Evolutionary conservation across 2,329 filamentous ascomycete genomes (phyloP).

Genomic region (Pezicula rhizophila): DNA sequence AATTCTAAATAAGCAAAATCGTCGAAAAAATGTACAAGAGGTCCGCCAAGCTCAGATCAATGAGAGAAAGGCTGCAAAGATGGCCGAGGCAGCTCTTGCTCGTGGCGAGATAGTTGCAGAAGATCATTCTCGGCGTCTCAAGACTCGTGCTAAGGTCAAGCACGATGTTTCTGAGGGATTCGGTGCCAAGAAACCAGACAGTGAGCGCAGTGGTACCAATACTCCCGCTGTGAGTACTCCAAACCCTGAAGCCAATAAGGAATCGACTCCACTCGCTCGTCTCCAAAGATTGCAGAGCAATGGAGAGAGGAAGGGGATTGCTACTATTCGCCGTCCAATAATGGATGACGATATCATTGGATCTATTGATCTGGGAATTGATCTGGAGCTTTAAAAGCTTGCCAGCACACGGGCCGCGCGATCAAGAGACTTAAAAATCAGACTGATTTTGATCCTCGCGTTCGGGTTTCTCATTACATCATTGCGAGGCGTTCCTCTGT

Average conservation of each 20-base stretch:
- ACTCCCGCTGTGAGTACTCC: slow-evolving; percentile 42
- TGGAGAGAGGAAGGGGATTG: slow-evolving; percentile 49
- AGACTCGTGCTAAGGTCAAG: slow-evolving; percentile 62
- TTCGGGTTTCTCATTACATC: background rate
- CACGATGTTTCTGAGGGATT: slow-evolving; percentile 52
- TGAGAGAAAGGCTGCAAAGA: slow-evolving; percentile 61
- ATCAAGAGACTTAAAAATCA: background rate
- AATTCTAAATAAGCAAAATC: slow-evolving; percentile 77
- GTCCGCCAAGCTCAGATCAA: slow-evolving; percentile 86
- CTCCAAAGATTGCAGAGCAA: slow-evolving; percentile 43
- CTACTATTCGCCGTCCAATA: slow-evolving; percentile 69
- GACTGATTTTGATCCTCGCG: background rate
- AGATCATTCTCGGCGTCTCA: slow-evolving; percentile 55
- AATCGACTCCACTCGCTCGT: slow-evolving; percentile 41
- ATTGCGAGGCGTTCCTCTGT: background rate
- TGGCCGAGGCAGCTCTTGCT: slow-evolving; percentile 54
- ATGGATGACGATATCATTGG: slow-evolving; percentile 93
- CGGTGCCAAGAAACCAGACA: slow-evolving; percentile 40
- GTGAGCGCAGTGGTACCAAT: slow-evolving; percentile 42
- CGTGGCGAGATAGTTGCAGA: slow-evolving; percentile 56
- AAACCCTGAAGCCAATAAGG: slow-evolving; percentile 37
- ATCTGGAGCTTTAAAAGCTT: slow-evolving; percentile 55
- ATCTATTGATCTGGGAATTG: slow-evolving; percentile 81
- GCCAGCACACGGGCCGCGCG: background rate
- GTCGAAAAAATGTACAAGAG: slow-evolving; percentile 76